A percentile compares a stretch with the other conserved stretches of the same genome.
phyloP scores from a whole-genome alignment of 208 protist species.

The Wallacemonas rigidus region DNA sequence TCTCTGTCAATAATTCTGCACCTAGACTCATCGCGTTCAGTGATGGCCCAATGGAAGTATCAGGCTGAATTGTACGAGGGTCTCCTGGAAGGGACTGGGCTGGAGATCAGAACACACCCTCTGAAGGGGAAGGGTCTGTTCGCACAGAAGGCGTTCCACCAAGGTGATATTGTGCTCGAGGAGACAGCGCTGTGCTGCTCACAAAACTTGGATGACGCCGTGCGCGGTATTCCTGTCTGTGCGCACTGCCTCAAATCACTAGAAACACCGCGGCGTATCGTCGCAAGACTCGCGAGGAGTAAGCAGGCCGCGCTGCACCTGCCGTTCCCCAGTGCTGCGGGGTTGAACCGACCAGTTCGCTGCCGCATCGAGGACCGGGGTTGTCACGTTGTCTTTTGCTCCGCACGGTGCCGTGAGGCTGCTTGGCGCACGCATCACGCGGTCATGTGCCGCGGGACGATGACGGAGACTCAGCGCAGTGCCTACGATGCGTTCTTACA shows the following conservation, averaged over 20 bases:
- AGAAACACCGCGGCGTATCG: constrained; percentile 49
- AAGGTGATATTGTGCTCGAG: constrained; percentile 51
- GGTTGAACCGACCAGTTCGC: constrained; percentile 22
- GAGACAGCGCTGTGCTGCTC: constrained; percentile 75
- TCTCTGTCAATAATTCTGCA: not conserved
- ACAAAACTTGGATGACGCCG: constrained; percentile 72
- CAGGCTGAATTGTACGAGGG: constrained; percentile 41
- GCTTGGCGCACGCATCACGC: constrained; percentile 48
- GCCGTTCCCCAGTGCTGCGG: constrained; percentile 23
- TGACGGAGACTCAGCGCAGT: constrained; percentile 34
- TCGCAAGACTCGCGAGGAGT: constrained; percentile 39
- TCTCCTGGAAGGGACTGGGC: constrained; percentile 35
- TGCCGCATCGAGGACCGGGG: constrained; percentile 43
- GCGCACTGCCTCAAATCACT: constrained; percentile 55
- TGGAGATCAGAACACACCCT: constrained; percentile 47
- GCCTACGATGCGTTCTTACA: constrained; percentile 40
- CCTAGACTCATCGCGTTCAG: not conserved
- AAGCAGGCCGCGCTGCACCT: constrained; percentile 34
- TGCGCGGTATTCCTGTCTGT: constrained; percentile 45
- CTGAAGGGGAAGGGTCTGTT: constrained; percentile 77
- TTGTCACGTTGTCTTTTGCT: constrained; percentile 62
- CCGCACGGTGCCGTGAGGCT: constrained; percentile 48
- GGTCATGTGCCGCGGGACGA: constrained; percentile 43
- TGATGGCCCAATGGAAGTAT: constrained; percentile 49
- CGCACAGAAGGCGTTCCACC: constrained; percentile 26